Percentiles rank a stretch among this genome's conserved stretches.
Evolutionary conservation across 352 stramenopile genomes (phyloP).

Genomic region (Phytophthora citrophthora): DNA sequence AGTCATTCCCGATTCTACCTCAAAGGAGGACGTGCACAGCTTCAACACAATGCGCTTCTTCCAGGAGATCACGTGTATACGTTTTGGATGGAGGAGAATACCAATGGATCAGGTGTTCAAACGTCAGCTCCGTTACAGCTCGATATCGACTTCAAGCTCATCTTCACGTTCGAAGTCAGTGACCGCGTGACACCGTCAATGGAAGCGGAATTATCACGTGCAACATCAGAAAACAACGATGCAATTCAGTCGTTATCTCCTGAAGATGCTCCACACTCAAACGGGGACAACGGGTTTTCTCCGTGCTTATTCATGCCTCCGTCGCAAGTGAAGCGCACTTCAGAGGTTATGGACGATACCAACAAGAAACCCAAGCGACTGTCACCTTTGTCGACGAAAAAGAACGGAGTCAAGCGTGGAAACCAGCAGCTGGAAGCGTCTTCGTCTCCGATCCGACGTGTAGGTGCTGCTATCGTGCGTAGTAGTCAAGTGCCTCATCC

Average conservation of each 20-base stretch:
- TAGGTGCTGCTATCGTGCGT: slow-evolving; percentile 24
- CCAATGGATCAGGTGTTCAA: slow-evolving; percentile 6
- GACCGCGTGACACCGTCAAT: slow-evolving; percentile 30
- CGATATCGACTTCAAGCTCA: slow-evolving; percentile 51
- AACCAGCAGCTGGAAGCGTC: slow-evolving; percentile 11
- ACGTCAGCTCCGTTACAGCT: slow-evolving; percentile 19
- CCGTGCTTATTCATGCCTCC: slow-evolving; percentile 40
- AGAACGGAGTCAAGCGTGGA: slow-evolving; percentile 13
- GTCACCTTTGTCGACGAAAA: slow-evolving; percentile 9
- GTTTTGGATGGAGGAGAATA: slow-evolving; percentile 65
- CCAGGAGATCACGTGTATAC: slow-evolving; percentile 71
- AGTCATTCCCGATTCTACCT: slow-evolving; percentile 72
- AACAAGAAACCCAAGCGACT: slow-evolving; percentile 12
- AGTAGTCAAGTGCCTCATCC: slow-evolving; percentile 6
- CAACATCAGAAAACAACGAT: slow-evolving; percentile 16
- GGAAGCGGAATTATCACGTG: slow-evolving; percentile 18
- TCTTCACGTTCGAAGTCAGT: slow-evolving; percentile 41
- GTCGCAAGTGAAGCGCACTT: slow-evolving; percentile 14
- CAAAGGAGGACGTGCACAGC: slow-evolving; percentile 41
- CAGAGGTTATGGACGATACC: slow-evolving; percentile 3
- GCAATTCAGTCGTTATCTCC: slow-evolving; percentile 10
- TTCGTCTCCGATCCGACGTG: slow-evolving; percentile 29
- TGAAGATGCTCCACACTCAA: slow-evolving; percentile 3
- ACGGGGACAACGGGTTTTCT: slow-evolving; percentile 7
- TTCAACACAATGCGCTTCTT: slow-evolving; percentile 50